Evolutionary conservation across 352 stramenopile species (phyloP).

Genomic region (Pythium phragmiticola): DNA sequence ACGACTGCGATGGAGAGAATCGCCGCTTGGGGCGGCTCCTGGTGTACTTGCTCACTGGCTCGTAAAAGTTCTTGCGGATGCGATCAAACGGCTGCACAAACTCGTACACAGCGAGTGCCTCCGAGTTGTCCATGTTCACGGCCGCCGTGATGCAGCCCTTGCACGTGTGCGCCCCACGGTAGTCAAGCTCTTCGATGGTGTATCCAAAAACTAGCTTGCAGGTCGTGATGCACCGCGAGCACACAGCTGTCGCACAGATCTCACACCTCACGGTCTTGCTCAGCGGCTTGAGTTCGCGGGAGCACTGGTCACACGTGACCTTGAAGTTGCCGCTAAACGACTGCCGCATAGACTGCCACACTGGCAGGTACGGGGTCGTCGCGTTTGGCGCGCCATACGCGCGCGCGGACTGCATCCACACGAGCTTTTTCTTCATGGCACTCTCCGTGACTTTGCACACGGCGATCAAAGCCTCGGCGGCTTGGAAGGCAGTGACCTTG

Average conservation of each 20-base stretch:
- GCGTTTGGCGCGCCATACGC: conserved; percentile 11
- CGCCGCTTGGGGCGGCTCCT: background rate
- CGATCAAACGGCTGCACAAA: conserved; percentile 19
- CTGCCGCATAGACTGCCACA: background rate
- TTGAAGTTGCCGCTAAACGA: background rate
- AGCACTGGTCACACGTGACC: conserved; percentile 6
- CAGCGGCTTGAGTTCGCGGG: conserved; percentile 1
- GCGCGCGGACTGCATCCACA: conserved; percentile 18
- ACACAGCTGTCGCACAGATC: conserved; percentile 6
- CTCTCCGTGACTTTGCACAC: conserved; percentile 26
- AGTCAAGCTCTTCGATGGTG: conserved; percentile 1
- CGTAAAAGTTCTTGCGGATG: conserved; percentile 1
- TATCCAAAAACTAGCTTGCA: conserved; percentile 10
- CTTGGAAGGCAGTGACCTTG: conserved; percentile 22
- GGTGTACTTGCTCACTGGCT: no score
- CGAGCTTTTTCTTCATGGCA: conserved; percentile 32
- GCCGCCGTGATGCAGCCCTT: conserved; percentile 17
- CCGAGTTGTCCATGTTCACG: background rate
- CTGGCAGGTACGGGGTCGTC: background rate
- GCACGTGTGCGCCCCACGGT: background rate
- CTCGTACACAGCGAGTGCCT: conserved; percentile 13
- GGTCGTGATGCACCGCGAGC: conserved; percentile 12
- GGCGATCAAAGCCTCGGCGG: conserved; percentile 23
- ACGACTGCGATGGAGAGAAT: background rate
- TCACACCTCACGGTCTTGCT: conserved; percentile 2